phyloP scores from a whole-genome alignment of 345 rosid genomes.

The Sisymbrium irio region DNA sequence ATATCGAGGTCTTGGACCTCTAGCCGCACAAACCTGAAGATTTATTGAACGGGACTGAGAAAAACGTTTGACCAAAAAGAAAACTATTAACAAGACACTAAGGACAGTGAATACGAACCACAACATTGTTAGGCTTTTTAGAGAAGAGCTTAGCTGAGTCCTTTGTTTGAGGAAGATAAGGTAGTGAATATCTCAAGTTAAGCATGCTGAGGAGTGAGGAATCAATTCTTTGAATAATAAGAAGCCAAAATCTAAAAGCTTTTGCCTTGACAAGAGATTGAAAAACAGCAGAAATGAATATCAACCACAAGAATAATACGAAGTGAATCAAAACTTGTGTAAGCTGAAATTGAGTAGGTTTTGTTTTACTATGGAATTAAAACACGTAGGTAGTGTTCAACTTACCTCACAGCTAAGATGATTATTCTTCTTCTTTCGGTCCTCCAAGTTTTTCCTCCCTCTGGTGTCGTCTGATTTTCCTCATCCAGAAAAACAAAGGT shows the following conservation, averaged over 20 bases:
- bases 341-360: background rate
- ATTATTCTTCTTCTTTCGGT: background rate
- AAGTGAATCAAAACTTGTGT: background rate
- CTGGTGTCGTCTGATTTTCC: background rate
- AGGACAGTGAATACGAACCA: slow-evolving; percentile 43
- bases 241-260: background rate
- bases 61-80: background rate
- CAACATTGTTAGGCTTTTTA: slow-evolving; percentile 35
- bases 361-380: background rate
- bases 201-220: slow-evolving; percentile 52
- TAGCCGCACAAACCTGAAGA: slow-evolving; percentile 70
- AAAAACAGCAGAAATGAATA: background rate
- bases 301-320: background rate
- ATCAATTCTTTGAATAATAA: background rate
- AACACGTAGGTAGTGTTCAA: background rate
- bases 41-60: background rate
- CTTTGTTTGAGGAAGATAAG: slow-evolving; percentile 42
- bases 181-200: slow-evolving; percentile 49
- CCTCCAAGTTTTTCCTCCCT: background rate
- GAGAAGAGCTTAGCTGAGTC: slow-evolving; percentile 36
- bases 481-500: slow-evolving; percentile 16
- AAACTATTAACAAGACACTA: background rate
- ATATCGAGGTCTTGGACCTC: slow-evolving; percentile 88
- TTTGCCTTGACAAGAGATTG: background rate
- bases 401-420: slow-evolving; percentile 11